phyloP scores from a whole-genome alignment of 2,329 filamentous ascomycete species.

The Sphaerulina populicola region DNA sequence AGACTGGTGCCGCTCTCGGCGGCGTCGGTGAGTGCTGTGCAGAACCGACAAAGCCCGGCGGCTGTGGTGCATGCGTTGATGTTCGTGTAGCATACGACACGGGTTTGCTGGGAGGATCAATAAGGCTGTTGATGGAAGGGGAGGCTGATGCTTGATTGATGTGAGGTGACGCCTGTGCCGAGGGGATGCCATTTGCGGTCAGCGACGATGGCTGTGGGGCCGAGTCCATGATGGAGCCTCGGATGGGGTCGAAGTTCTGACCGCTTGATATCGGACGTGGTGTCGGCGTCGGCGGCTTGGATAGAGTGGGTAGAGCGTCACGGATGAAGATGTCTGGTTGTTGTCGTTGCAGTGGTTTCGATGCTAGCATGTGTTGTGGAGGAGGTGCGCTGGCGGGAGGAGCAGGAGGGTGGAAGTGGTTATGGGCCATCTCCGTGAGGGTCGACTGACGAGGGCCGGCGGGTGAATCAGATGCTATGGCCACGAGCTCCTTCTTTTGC shows the following conservation, averaged over 20 bases:
- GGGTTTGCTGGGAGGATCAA: constrained; percentile 55
- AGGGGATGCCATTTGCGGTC: constrained; percentile 22
- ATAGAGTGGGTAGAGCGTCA: constrained; percentile 35
- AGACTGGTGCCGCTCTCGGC: constrained; percentile 12
- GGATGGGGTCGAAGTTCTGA: constrained; percentile 82
- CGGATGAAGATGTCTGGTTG: constrained; percentile 19
- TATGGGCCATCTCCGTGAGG: constrained; percentile 35
- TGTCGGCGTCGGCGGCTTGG: constrained; percentile 31
- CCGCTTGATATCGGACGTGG: constrained; percentile 54
- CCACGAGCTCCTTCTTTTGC: constrained; percentile 29
- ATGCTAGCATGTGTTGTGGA: constrained; percentile 9
- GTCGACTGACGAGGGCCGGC: constrained; percentile 33
- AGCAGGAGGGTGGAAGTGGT: constrained; percentile 23
- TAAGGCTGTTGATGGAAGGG: constrained; percentile 82
- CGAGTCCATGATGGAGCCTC: constrained; percentile 52
- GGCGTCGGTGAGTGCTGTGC: constrained; percentile 20
- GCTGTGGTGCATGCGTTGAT: constrained; percentile 18
- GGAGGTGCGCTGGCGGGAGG: constrained; percentile 14
- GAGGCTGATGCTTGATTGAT: constrained; percentile 74
- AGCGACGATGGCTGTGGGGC: constrained; percentile 22
- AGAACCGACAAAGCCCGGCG: constrained; percentile 16
- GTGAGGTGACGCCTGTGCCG: constrained; percentile 35
- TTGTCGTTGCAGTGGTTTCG: constrained; percentile 15
- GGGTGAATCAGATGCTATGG: constrained; percentile 15
- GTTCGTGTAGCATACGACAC: constrained; percentile 25